Percentiles rank a stretch among this genome's conserved stretches.
Conservation (phyloP, 129 eudicot species). For the Sambucus nigra region DNA sequence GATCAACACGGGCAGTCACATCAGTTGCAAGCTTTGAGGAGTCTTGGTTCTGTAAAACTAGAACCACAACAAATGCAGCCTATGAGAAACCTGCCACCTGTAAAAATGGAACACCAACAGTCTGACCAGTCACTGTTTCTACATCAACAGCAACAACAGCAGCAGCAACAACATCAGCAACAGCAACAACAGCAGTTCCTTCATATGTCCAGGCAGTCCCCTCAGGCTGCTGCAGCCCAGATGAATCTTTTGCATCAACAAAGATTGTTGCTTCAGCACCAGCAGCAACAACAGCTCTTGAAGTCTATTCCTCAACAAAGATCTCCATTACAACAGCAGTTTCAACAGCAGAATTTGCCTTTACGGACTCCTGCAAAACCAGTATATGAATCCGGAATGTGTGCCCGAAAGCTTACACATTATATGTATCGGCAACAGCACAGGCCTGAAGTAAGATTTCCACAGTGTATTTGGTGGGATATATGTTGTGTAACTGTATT, state of each 20-base stretch:
- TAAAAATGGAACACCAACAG: conserved; percentile 85
- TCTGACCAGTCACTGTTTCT: conserved; percentile 54
- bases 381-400: conserved; percentile 88
- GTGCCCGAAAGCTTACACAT: conserved; percentile 92
- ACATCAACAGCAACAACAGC: conserved; percentile 73
- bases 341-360: conserved; percentile 63
- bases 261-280: conserved; percentile 79
- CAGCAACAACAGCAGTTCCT: conserved; percentile 69
- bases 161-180: no score
- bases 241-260: conserved; percentile 75
- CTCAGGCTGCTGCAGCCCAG: conserved; percentile 86
- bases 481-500: background rate
- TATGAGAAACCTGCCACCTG: conserved; percentile 62
- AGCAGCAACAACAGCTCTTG: conserved; percentile 73
- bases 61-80: conserved; percentile 74
- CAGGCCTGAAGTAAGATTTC: conserved; percentile 81
- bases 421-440: conserved; percentile 98
- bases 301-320: conserved; percentile 87
- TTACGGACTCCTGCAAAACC: conserved; percentile 76
- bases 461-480: background rate
- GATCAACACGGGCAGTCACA: conserved; percentile 57
- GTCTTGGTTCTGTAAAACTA: conserved; percentile 68
- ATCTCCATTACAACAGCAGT: conserved; percentile 54
- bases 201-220: conserved; percentile 82
- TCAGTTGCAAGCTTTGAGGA: conserved; percentile 69